These are phyloP conservation scores for Monosporascus sp. DNA, from an alignment of 2,329 filamentous ascomycete species.

Conservation along the genomic window DNA sequence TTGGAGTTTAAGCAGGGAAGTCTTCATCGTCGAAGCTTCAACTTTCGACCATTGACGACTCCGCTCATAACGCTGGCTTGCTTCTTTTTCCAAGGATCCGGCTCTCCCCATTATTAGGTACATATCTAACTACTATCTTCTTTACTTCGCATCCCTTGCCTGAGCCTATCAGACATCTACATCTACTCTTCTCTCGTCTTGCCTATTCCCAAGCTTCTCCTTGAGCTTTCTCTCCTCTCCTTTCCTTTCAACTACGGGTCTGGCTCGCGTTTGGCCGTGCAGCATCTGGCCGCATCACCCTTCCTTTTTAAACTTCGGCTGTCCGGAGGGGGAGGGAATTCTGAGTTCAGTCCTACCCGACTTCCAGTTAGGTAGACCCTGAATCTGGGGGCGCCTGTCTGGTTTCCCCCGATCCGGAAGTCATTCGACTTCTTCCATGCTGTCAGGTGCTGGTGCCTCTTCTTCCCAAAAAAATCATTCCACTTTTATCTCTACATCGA, in stretches of 20 bases:
- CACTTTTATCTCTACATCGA: neutral
- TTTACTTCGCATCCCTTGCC: too few relatives aligned
- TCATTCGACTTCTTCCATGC: neutral
- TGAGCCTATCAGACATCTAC: too few relatives aligned
- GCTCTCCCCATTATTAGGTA: neutral
- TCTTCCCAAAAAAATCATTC: neutral
- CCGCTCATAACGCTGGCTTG: neutral
- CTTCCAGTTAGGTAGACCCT: neutral
- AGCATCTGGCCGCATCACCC: neutral
- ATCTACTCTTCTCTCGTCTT: too few relatives aligned
- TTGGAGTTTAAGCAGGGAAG: neutral
- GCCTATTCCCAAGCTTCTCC: too few relatives aligned
- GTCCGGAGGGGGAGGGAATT: neutral
- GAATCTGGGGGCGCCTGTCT: neutral
- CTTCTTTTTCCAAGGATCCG: neutral
- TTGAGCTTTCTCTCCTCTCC: too few relatives aligned
- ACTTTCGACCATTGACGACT: neutral
- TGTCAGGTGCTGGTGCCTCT: neutral
- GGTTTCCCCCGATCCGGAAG: neutral
- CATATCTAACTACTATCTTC: too few relatives aligned
- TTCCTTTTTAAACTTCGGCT: neutral
- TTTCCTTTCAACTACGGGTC: too few relatives aligned
- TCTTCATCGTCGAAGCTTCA: neutral
- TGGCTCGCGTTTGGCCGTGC: too few relatives aligned
- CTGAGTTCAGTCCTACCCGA: neutral